Evolutionary conservation across 2,329 filamentous ascomycete genomes (phyloP).

Genomic region (Hypoxylon sp.): DNA sequence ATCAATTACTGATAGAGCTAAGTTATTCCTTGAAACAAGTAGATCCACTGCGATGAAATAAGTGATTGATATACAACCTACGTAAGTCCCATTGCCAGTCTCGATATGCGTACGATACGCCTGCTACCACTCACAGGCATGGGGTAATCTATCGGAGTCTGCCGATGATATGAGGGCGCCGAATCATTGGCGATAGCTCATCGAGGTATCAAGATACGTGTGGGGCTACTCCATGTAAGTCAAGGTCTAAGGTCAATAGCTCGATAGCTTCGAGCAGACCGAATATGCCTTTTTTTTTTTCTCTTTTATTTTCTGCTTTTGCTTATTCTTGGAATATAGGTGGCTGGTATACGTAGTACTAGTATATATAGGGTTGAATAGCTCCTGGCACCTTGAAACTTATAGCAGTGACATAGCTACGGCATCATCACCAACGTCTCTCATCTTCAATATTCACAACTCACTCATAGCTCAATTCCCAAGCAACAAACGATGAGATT

Average conservation of each 20-base stretch:
- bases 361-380: neutral
- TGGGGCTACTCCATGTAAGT: slow-evolving; percentile 8
- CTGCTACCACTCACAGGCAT: slow-evolving; percentile 26
- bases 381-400: neutral
- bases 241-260: slow-evolving; percentile 6
- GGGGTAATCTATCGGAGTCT: slow-evolving; percentile 31
- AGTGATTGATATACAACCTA: slow-evolving; percentile 8
- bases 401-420: neutral
- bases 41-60: neutral
- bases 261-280: neutral
- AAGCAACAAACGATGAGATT: slow-evolving; percentile 11
- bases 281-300: neutral
- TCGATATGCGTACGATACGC: slow-evolving; percentile 9
- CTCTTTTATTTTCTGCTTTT: neutral
- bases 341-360: slow-evolving; percentile 7
- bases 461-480: neutral
- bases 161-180: slow-evolving; percentile 30
- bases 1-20: neutral
- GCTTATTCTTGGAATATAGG: slow-evolving; percentile 1
- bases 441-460: neutral
- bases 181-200: slow-evolving; percentile 14
- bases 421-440: neutral
- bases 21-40: neutral
- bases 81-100: neutral
- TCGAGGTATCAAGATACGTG: slow-evolving; percentile 15